Evolutionary conservation across 768 basidiomycete genomes (phyloP).

Genomic region (Candolleomyces aberdarensis): DNA sequence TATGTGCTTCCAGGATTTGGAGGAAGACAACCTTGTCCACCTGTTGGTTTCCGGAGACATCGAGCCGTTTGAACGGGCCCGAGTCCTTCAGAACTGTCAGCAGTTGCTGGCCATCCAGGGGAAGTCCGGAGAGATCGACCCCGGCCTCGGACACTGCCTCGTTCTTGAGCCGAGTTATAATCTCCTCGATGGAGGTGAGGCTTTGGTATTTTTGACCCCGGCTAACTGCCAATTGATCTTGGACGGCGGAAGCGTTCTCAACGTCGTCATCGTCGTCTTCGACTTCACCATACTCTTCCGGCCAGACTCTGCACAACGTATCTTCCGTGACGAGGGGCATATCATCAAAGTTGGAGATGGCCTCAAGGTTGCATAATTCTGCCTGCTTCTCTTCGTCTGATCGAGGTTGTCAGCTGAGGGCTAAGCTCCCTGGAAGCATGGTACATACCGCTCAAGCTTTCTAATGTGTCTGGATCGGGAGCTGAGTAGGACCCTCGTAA

Average conservation of each 20-base stretch:
- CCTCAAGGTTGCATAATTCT: not conserved
- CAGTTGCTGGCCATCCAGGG: not conserved
- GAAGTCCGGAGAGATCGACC: not conserved
- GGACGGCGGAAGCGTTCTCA: not conserved
- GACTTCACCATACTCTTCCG: not conserved
- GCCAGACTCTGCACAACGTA: not conserved
- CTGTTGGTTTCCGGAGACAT: not conserved
- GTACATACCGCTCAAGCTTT: not conserved
- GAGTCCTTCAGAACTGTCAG: not conserved
- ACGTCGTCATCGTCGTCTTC: not conserved
- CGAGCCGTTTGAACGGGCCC: not conserved
- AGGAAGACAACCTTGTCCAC: not conserved
- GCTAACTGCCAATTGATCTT: not conserved
- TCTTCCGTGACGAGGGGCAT: not conserved
- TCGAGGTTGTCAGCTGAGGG: not conserved
- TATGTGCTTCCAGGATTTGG: not conserved
- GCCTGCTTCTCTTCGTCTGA: not conserved
- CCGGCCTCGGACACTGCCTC: not conserved
- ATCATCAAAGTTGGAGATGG: not conserved
- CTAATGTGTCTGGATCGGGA: not conserved
- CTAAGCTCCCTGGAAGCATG: not conserved
- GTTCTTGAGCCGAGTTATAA: too few species aligned
- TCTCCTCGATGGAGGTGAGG: too few species aligned
- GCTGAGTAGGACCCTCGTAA: conserved; percentile 3
- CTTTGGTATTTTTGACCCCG: not conserved